Percentiles rank a stretch among this genome's conserved stretches.
Conservation (phyloP, 2,329 filamentous ascomycete species). For the Penicillium italicum region DNA sequence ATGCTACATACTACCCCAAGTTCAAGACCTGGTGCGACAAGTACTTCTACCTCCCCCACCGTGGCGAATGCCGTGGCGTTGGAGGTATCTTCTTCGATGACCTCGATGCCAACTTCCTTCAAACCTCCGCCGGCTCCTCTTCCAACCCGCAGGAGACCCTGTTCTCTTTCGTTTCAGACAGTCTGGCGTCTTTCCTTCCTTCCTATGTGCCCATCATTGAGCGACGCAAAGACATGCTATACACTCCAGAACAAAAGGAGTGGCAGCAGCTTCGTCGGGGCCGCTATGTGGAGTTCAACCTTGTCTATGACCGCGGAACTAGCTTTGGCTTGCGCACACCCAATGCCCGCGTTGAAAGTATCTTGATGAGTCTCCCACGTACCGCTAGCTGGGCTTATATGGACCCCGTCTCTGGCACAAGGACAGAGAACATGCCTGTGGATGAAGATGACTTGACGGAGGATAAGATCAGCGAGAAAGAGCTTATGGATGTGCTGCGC, state of each 20-base stretch:
- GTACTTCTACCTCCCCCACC: constrained; percentile 93
- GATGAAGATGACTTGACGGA: constrained; percentile 34
- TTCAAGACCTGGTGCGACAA: constrained; percentile 99
- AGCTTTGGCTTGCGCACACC: constrained; percentile 92
- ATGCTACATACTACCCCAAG: constrained; percentile 82
- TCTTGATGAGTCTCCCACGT: constrained; percentile 91
- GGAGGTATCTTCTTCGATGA: constrained; percentile 99
- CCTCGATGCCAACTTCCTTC: constrained; percentile 61
- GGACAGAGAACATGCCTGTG: constrained; percentile 48
- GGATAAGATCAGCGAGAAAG: constrained; percentile 59
- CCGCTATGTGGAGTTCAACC: constrained; percentile 97
- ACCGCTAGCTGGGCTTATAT: constrained; percentile 96
- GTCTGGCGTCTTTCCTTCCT: constrained; percentile 80
- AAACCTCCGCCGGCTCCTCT: constrained; percentile 43
- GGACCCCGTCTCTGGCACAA: constrained; percentile 57
- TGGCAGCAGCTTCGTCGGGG: constrained; percentile 95
- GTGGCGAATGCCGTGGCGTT: constrained; percentile 78
- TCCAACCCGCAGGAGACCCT: constrained; percentile 84
- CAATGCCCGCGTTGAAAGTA: constrained; percentile 88
- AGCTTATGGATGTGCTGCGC: constrained; percentile 68
- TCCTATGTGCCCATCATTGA: constrained; percentile 87
- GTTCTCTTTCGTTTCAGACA: constrained; percentile 84
- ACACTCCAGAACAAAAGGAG: constrained; percentile 77
- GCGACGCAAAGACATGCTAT: constrained; percentile 87
- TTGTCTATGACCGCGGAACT: constrained; percentile 93